Base-by-base conservation (phyloP, 345 rosid species). In the Psidium guajava region DNA sequence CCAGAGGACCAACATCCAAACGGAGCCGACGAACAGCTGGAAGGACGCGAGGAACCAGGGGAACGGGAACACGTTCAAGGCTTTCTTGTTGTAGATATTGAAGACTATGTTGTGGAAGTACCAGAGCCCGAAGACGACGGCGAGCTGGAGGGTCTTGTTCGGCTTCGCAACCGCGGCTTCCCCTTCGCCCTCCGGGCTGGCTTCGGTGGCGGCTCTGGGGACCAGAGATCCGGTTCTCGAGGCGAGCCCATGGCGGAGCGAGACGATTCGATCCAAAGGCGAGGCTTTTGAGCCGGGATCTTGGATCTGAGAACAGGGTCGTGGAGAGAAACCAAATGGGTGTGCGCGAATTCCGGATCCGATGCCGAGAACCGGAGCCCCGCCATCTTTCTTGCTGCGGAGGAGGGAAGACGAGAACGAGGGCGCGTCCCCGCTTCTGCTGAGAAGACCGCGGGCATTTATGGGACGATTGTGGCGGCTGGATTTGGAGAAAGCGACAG, bases 31-130 rank as follows among this genome's bases (percentile, higher is more conserved):
- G 42, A 95, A 91, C 74, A 97, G 97, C 93, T 97, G 98, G 84
- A 97, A 94, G 24, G 99, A 94, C 40, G 98, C 99, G 12, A 97
- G 97, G 87, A 97, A 95, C 99, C 99, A 97, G 22, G 99, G 99
- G 84, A 88, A 97, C 10, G 99, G 97, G 86, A 97, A 95, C 83
- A 97, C 91, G 49, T 95, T 95, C 86, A 97, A 88, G 16, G 94
- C 96, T 86, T 97, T 93, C 88, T 97, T 95, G 92, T 95, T 97
- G 92, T 92, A 97, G 89, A 97, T 94, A 90, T 95, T 97, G 90
- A 97, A 97, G 86, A 97, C 95, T 57, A 97, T 92, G 92, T 95
- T 97, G 54, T 97, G 99, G 81, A 95, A 92, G 89, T 95, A 96
- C 98, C 98, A 95, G 64, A 95, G 91, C 85, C 98, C 99, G 82